phyloP scores from a whole-genome alignment of 2,329 filamentous ascomycete species.

The Colletotrichum sp. region DNA sequence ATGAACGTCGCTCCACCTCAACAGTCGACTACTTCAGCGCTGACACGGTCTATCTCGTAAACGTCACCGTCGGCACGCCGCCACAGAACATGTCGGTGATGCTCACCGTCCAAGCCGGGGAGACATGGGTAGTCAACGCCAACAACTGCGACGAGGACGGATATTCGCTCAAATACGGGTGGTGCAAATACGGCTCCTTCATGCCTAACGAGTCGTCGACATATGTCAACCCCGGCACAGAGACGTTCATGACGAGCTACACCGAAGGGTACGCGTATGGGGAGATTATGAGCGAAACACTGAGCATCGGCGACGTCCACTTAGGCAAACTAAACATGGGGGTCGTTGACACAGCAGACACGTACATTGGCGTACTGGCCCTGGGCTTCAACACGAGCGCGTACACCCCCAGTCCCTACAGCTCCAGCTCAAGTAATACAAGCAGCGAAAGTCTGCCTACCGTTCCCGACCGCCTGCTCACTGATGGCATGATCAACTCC shows the following conservation, averaged over 20 bases:
- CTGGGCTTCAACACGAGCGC: conserved; percentile 61
- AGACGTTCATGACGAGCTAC: conserved; percentile 62
- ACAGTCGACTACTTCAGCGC: background rate
- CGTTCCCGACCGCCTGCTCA: conserved; percentile 67
- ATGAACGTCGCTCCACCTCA: background rate
- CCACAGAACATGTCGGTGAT: conserved; percentile 5
- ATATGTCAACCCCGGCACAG: conserved; percentile 44
- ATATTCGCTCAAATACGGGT: background rate
- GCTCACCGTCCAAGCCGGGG: background rate
- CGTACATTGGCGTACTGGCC: conserved; percentile 63
- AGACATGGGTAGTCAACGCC: background rate
- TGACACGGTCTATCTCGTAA: background rate
- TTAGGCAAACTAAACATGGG: conserved; percentile 61
- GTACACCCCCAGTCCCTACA: conserved; percentile 27
- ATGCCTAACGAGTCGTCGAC: conserved; percentile 51
- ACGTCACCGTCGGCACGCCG: conserved; percentile 13
- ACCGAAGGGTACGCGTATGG: conserved; percentile 51
- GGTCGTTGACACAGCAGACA: conserved; percentile 51
- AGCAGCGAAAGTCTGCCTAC: conserved; percentile 48
- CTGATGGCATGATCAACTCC: conserved; percentile 64
- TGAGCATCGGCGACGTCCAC: conserved; percentile 51
- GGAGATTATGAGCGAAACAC: conserved; percentile 46
- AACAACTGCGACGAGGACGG: background rate
- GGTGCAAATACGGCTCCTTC: conserved; percentile 22
- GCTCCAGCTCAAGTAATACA: conserved; percentile 25